A percentile compares a stretch with the other conserved stretches of the same genome.
Evolutionary conservation across 1,284 basidiomycete species (phyloP).

Genomic region (Trichosporon coremiiforme): DNA sequence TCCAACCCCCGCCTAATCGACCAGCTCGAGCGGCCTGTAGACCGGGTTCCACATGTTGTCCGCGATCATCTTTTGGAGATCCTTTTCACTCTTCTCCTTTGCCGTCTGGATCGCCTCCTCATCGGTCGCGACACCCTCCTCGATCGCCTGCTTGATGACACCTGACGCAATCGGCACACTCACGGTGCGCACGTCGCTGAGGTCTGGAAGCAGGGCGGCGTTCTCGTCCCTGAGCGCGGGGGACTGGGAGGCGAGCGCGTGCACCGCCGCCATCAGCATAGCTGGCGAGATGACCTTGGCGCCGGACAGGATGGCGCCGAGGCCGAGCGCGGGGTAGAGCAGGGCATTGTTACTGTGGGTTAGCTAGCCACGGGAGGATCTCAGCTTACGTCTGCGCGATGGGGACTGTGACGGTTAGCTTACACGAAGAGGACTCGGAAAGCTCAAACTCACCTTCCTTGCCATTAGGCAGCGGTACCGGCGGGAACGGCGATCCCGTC

Average conservation of each 20-base stretch:
- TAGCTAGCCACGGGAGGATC: slow-evolving; percentile 26
- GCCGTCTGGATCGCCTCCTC: slow-evolving; percentile 48
- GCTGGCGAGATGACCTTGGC: slow-evolving; percentile 68
- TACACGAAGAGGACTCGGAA: too few relatives aligned
- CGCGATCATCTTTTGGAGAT: slow-evolving; percentile 52
- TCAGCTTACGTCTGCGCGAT: slow-evolving; percentile 22
- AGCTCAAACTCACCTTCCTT: slow-evolving; percentile 38
- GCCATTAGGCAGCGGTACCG: slow-evolving; percentile 68
- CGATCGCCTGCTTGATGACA: slow-evolving; percentile 74
- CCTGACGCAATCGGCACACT: slow-evolving; percentile 63
- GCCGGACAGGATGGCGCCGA: slow-evolving; percentile 68
- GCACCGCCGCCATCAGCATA: slow-evolving; percentile 69
- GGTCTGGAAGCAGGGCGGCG: slow-evolving; percentile 60
- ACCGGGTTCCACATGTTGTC: slow-evolving; percentile 55
- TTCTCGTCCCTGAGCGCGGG: slow-evolving; percentile 70
- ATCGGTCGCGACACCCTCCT: slow-evolving; percentile 63
- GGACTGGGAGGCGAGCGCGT: slow-evolving; percentile 69
- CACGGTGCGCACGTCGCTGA: slow-evolving; percentile 71
- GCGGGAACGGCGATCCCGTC: slow-evolving; percentile 78
- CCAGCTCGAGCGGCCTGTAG: slow-evolving; percentile 50
- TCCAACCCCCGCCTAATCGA: slow-evolving; percentile 36
- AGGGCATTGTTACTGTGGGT: slow-evolving; percentile 64
- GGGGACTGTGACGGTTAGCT: background rate
- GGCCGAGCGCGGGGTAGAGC: slow-evolving; percentile 76
- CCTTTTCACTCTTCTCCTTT: slow-evolving; percentile 43